A percentile compares a stretch with the other conserved stretches of the same genome.
Evolutionary conservation across 805 yeast species (phyloP).

Genomic region (Ogataea paradorogensis): DNA sequence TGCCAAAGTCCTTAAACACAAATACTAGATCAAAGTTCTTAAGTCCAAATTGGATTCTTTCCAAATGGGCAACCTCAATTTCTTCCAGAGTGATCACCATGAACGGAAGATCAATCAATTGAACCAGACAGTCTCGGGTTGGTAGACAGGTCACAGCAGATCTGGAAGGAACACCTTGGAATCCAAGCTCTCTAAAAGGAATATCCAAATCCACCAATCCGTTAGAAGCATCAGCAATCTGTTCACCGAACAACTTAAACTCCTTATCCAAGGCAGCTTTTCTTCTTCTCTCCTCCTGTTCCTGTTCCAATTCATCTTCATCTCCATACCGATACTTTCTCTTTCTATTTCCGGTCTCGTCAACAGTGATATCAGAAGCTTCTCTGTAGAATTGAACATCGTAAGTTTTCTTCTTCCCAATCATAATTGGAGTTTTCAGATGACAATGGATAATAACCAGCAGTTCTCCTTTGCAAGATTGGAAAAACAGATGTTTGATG

Average conservation of each 20-base stretch:
- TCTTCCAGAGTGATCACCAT: constrained; percentile 87
- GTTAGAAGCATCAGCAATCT: constrained; percentile 82
- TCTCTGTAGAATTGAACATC: constrained; percentile 97
- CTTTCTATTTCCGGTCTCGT: constrained; percentile 94
- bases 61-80: constrained; percentile 91
- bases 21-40: constrained; percentile 97
- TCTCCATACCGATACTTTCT: constrained; percentile 89
- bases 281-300: constrained; percentile 95
- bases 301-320: constrained; percentile 97
- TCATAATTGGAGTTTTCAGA: constrained; percentile 86
- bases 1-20: constrained; percentile 85
- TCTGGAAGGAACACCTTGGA: constrained; percentile 95
- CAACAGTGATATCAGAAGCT: constrained; percentile 93
- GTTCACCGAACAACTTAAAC: constrained; percentile 84
- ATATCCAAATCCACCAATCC: constrained; percentile 85
- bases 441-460: constrained; percentile 91
- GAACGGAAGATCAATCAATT: constrained; percentile 92
- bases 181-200: constrained; percentile 94
- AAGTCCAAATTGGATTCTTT: constrained; percentile 95
- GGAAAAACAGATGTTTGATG: constrained; percentile 91
- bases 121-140: constrained; percentile 93
- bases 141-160: constrained; percentile 95
- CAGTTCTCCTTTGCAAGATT: constrained; percentile 92
- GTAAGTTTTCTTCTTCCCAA: constrained; percentile 92
- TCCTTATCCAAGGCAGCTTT: constrained; percentile 89